Conservation (phyloP, 306 rosid genomes). For the Quercus rubra region DNA sequence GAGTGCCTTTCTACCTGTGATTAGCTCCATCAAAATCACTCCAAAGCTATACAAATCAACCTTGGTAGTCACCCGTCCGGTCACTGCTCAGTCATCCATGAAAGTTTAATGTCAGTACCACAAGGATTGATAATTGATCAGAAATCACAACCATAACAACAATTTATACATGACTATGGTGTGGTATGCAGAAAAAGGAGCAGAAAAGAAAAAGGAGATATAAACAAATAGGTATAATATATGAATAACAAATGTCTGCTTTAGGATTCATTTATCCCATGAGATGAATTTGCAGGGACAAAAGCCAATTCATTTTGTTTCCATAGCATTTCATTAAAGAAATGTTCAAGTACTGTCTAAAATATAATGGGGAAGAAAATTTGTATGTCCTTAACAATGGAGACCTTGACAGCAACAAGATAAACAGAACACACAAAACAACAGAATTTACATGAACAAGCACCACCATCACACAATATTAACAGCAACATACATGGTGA, state of each 20-base stretch:
- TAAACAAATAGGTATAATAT: background rate
- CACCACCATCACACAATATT: background rate
- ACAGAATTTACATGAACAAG: background rate
- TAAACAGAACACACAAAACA: background rate
- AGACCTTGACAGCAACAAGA: background rate
- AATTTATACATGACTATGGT: background rate
- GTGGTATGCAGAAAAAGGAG: background rate
- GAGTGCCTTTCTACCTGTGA: slow-evolving; percentile 75
- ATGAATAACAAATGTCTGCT: background rate
- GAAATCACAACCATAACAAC: background rate
- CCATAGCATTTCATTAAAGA: background rate
- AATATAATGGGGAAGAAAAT: background rate
- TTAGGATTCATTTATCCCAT: background rate
- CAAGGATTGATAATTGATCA: background rate
- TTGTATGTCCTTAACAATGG: background rate
- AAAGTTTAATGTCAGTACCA: slow-evolving; percentile 5
- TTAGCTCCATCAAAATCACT: slow-evolving; percentile 88
- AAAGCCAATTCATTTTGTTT: background rate
- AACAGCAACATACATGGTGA: background rate
- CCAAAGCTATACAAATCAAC: slow-evolving; percentile 89
- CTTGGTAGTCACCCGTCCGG: slow-evolving; percentile 81
- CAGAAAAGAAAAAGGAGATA: background rate
- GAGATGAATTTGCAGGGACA: background rate
- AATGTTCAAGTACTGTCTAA: background rate
- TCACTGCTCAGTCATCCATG: slow-evolving; percentile 43